These are phyloP conservation scores for Ulota crispa DNA, from an alignment of 225 moss, liverwort and hornwort genomes.

Conservation along the genomic window DNA sequence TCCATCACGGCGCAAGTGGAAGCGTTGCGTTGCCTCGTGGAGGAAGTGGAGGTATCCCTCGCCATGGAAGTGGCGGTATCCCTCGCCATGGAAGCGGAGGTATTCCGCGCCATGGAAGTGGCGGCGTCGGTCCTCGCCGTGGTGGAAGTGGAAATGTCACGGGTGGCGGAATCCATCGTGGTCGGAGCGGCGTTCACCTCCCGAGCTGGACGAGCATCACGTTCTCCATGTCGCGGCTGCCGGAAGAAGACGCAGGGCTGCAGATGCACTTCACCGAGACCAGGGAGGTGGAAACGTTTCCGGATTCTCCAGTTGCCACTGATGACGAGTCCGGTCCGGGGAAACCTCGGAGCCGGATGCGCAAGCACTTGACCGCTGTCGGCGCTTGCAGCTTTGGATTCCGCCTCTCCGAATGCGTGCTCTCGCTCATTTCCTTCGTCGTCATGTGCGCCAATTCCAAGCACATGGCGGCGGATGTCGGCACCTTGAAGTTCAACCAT, in stretches of 20 bases:
- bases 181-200: slow-evolving; percentile 35
- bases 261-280: slow-evolving; percentile 44
- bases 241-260: slow-evolving; percentile 49
- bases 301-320: background rate
- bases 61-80: slow-evolving; percentile 20
- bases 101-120: background rate
- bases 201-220: slow-evolving; percentile 38
- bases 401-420: slow-evolving; percentile 42
- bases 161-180: slow-evolving; percentile 25
- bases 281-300: slow-evolving; percentile 20
- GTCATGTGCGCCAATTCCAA: slow-evolving; percentile 52
- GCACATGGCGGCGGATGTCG: slow-evolving; percentile 17
- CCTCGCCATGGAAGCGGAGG: slow-evolving; percentile 26
- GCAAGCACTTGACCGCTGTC: slow-evolving; percentile 44
- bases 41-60: background rate
- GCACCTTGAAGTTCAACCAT: slow-evolving; percentile 45
- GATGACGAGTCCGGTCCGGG: slow-evolving; percentile 11
- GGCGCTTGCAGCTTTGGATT: slow-evolving; percentile 55
- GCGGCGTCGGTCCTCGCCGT: background rate
- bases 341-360: slow-evolving; percentile 20
- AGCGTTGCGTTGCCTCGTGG: background rate
- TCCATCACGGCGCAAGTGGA: background rate
- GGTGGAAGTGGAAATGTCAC: background rate
- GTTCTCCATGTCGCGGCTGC: slow-evolving; percentile 30
- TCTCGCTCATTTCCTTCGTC: slow-evolving; percentile 37